Conservation (phyloP, 106 monocot genomes). For the Dactylorhiza incarnata region DNA sequence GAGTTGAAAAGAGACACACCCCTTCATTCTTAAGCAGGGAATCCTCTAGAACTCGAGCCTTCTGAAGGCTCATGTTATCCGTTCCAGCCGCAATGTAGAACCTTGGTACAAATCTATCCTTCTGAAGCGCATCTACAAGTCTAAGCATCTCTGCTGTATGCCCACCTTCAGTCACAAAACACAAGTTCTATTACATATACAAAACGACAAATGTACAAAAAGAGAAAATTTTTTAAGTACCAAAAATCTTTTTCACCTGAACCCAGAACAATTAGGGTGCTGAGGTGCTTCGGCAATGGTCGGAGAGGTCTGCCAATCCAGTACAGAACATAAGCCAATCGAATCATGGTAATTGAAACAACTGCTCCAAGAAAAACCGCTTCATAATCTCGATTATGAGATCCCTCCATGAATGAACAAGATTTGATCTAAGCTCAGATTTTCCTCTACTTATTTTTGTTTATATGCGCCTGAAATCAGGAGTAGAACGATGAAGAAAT, state of each 20-base stretch:
- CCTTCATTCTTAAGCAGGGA: conserved; percentile 27
- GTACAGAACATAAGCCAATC: conserved; percentile 29
- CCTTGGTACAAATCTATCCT: conserved; percentile 57
- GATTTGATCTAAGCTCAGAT: too few species aligned
- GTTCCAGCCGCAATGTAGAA: conserved; percentile 65
- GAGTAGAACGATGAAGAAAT: too few species aligned
- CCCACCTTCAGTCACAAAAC: conserved; percentile 38
- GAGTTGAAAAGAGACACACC: conserved; percentile 12
- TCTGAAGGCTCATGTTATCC: conserved; percentile 88
- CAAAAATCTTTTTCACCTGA: conserved; percentile 32
- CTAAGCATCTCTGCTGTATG: conserved; percentile 94
- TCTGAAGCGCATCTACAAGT: conserved; percentile 48
- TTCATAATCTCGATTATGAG: too few species aligned
- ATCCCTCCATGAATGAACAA: too few species aligned
- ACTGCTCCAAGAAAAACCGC: too few species aligned
- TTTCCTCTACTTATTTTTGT: too few species aligned
- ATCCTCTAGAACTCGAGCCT: conserved; percentile 59
- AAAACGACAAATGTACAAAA: neutral
- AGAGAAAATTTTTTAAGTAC: neutral
- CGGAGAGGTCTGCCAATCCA: conserved; percentile 25
- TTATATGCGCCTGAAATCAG: too few species aligned
- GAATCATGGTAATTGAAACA: conserved; percentile 13
- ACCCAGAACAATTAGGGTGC: conserved; percentile 47
- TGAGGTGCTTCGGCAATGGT: neutral
- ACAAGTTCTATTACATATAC: neutral